phyloP scores from a whole-genome alignment of 1,284 basidiomycete genomes.

The Ustilago cynodontis region DNA sequence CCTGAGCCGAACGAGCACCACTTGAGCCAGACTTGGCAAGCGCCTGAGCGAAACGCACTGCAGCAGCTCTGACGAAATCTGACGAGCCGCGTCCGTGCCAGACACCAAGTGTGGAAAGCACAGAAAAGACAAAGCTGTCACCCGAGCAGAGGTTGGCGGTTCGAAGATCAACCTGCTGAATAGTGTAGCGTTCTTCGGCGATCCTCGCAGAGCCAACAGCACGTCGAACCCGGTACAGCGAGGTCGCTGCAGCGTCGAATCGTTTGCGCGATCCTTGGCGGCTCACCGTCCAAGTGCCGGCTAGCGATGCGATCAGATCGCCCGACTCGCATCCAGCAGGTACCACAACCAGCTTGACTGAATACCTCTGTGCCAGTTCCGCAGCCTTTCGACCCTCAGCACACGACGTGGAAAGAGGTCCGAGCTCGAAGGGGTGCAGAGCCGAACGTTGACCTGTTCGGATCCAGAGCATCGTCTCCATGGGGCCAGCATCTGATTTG shows the following conservation, averaged over 20 bases:
- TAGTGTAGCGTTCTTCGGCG: constrained; percentile 27
- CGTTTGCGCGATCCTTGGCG: constrained; percentile 50
- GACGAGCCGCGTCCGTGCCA: constrained; percentile 62
- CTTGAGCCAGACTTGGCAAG: constrained; percentile 36
- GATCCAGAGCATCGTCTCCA: constrained; percentile 38
- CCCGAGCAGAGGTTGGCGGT: constrained; percentile 61
- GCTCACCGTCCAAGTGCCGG: constrained; percentile 35
- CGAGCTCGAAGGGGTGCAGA: constrained; percentile 43
- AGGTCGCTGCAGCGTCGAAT: constrained; percentile 46
- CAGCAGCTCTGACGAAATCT: constrained; percentile 40
- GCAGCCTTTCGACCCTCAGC: constrained; percentile 51
- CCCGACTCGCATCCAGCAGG: constrained; percentile 50
- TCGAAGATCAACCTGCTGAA: constrained; percentile 59
- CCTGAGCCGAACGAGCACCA: constrained; percentile 17
- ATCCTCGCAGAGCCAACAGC: constrained; percentile 15
- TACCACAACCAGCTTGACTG: constrained; percentile 34
- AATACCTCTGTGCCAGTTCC: constrained; percentile 56
- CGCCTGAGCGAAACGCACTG: constrained; percentile 51
- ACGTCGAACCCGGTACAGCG: constrained; percentile 53
- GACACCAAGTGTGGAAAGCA: constrained; percentile 52
- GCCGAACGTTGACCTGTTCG: constrained; percentile 38
- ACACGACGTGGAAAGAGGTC: constrained; percentile 39
- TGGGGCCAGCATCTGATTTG: constrained; percentile 32
- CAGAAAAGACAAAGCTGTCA: constrained; percentile 51
- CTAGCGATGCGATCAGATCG: constrained; percentile 45